Percentiles rank a stretch among this genome's conserved stretches.
phyloP scores from a whole-genome alignment of 169 alveolate genomes.

The Plasmodium malariae region DNA sequence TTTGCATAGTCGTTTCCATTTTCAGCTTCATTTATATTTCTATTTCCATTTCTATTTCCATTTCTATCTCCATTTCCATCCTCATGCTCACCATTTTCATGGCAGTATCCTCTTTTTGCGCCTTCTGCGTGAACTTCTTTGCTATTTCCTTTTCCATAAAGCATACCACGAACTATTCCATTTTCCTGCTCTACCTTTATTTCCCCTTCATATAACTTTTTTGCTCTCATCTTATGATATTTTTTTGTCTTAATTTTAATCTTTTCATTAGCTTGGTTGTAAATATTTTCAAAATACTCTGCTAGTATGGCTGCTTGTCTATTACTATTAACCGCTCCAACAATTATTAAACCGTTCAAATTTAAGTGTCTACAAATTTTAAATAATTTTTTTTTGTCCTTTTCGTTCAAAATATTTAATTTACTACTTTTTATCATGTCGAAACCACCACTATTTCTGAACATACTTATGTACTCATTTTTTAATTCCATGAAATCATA shows the following conservation, averaged over 20 bases:
- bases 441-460: conserved; percentile 96
- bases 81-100: too few relatives aligned
- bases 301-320: conserved; percentile 95
- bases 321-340: conserved; percentile 97
- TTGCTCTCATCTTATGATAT: background rate
- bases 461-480: conserved; percentile 92
- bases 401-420: conserved; percentile 92
- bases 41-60: background rate
- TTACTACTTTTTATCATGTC: conserved; percentile 97
- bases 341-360: conserved; percentile 94
- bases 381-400: conserved; percentile 85
- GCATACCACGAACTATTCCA: background rate
- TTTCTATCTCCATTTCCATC: too few relatives aligned
- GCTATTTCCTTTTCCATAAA: background rate
- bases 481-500: conserved; percentile 92
- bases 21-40: background rate
- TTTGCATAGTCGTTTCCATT: background rate
- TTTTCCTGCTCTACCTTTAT: background rate
- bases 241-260: background rate
- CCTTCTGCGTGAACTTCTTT: background rate
- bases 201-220: background rate
- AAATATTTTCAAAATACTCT: conserved; percentile 91
- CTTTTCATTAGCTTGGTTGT: background rate
- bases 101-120: background rate
- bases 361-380: conserved; percentile 88